Base-by-base conservation (phyloP, 208 protist genomes). In the Acanthamoeba royreba region DNA sequence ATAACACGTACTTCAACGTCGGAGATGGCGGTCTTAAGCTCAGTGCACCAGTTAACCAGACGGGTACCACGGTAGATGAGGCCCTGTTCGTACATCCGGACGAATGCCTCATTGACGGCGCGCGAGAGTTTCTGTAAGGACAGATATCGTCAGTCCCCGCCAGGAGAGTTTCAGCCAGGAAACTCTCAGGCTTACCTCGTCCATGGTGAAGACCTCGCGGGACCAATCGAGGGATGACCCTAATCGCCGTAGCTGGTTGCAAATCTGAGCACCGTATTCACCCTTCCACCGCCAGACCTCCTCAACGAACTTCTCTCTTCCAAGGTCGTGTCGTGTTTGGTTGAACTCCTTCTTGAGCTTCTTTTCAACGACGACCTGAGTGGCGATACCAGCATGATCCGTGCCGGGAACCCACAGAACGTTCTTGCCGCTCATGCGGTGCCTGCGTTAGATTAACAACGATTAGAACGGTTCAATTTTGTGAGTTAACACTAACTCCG, bases 31-130 rank as follows among this genome's bases (percentile, higher is more conserved):
- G 99, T 99, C 95, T 99, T 97, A 43, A 99, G 97, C 46, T 97
- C 85, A 90, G 98, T 99, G 97, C 98, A 99, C 99, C 99, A 99
- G 97, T 99, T 99, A 55, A 99, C 99, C 13, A 99, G 96, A 25
- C 99, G 97, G n/a, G 98, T 99, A 8, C 97, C 97, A 52, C 99
- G 97, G 96, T 99, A 99, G 86, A 99, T 99, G 4, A 99, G 74
- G 9, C 98, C 98, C 61, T 98, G 95, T 72, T 99, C 97, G 95
- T 98, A 98, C 74, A 99, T 95, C 52, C 95, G 95, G 13, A 99
- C 96, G 96, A 99, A 99, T 0, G 98, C 99, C 93, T 99, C 98
- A 17, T 96, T 93, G 42, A 99, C 99, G 43, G 99, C 99, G n/a
- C 85, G 49, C 9, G 63, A 85, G 15, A 86, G 63, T 58, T 86